These are phyloP conservation scores for Galerina sulciceps DNA, from an alignment of 768 basidiomycete species.

Conservation along the genomic window DNA sequence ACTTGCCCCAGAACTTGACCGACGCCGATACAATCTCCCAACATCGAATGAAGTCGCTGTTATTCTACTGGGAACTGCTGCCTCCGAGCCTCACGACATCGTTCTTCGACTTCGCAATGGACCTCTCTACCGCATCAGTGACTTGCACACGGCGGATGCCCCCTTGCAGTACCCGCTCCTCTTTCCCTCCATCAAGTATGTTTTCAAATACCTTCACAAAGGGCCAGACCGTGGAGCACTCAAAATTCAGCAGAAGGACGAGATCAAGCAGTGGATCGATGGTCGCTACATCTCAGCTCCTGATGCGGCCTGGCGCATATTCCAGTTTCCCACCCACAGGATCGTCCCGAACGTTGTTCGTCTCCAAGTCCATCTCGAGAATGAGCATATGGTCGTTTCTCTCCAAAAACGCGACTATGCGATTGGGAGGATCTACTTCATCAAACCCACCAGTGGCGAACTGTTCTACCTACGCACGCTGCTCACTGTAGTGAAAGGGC, in stretches of 20 bases:
- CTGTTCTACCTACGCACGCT: constrained; percentile 44
- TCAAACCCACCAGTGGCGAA: constrained; percentile 39
- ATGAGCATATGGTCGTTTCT: too few species aligned
- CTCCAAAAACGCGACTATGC: constrained; percentile 31
- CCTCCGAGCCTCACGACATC: constrained; percentile 18
- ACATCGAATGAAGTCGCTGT: constrained; percentile 19
- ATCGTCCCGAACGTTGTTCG: too few species aligned
- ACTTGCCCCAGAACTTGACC: constrained; percentile 29
- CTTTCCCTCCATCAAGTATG: too few species aligned
- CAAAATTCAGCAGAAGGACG: too few species aligned
- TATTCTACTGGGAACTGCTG: constrained; percentile 3
- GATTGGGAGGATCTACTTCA: constrained; percentile 45
- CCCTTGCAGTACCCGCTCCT: constrained; percentile 29
- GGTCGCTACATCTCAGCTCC: too few species aligned
- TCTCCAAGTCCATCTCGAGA: too few species aligned
- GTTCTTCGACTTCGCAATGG: constrained; percentile 14
- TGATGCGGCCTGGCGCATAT: too few species aligned
- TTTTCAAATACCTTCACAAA: too few species aligned
- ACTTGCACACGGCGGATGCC: constrained; percentile 24
- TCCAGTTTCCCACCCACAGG: too few species aligned
- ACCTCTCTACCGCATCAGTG: constrained; percentile 22
- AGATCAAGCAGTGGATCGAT: too few species aligned
- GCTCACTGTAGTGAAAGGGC: constrained; percentile 40
- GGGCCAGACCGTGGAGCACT: too few species aligned
- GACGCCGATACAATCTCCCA: constrained; percentile 42